Evolutionary conservation across 75 land plant species (phyloP).

Genomic region (Picea glauca): DNA sequence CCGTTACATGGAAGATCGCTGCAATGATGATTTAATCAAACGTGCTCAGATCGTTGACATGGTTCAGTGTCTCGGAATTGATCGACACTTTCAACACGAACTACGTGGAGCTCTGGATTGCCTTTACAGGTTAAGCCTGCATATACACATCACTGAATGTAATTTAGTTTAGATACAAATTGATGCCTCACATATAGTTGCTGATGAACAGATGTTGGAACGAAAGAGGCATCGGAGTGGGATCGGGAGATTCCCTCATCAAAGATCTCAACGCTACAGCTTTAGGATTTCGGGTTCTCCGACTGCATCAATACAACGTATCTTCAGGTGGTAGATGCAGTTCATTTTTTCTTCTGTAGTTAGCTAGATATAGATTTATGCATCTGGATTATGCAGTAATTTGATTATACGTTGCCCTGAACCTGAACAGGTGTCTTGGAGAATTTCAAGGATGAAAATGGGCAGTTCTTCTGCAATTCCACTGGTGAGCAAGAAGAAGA

Average conservation of each 20-base stretch:
- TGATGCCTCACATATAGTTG: too few species aligned
- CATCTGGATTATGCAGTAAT: too few species aligned
- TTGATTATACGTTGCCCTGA: too few species aligned
- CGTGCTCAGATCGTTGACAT: not conserved
- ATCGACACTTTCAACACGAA: constrained; percentile 2
- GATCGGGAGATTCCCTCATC: not conserved
- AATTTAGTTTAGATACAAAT: not conserved
- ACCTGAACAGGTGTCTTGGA: constrained; percentile 15
- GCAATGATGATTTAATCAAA: not conserved
- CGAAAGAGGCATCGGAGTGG: not conserved
- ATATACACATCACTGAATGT: not conserved
- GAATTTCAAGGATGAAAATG: constrained; percentile 12
- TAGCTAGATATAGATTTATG: not conserved
- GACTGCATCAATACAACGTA: constrained; percentile 50
- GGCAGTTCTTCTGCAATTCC: not conserved
- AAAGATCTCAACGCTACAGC: constrained; percentile 38
- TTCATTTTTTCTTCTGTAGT: not conserved
- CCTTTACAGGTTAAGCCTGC: not conserved
- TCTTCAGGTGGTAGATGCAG: constrained; percentile 24
- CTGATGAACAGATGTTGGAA: not conserved
- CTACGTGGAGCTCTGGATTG: not conserved
- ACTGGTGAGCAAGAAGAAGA: not conserved
- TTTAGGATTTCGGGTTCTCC: constrained; percentile 49
- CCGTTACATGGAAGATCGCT: not conserved
- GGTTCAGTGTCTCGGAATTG: not conserved